Base-by-base conservation (phyloP, 2,329 filamentous ascomycete genomes). In the Remersonia thermophila region DNA sequence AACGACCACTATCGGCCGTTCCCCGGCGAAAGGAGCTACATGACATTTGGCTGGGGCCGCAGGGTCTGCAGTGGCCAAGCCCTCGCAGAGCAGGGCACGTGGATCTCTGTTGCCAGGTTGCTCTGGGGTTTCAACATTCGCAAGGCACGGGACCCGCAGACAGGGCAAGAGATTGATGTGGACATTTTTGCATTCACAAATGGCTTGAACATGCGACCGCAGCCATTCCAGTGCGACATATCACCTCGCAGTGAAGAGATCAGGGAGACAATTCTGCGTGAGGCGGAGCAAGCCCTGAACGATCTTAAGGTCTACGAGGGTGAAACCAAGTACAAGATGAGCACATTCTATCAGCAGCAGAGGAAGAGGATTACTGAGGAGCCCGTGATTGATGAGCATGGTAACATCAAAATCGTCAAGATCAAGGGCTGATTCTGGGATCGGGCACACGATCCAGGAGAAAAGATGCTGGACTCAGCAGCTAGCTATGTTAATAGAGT, bases 41-140 rank as follows among this genome's bases (percentile, higher is more conserved):
- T 71, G 63, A 67, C 67, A 2, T 71, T 73, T 47, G 69, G 69
- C 17, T 73, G 67, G 65, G 71, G 70, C 6, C 59, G 69, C 3
- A 53, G 69, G 5, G 65, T 69, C 3, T 74, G 69, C 49, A 63
- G 61, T 30, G 69, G 70, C 1, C 62, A 71, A 47, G 66, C 61
- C 2, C 55, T 77, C 13, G 72, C 72, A 2, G 72, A 77, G 51
- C 69, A 74, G 47, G 69, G 71, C 5, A 69, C 69, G 0, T 76
- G 69, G 61, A 65, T 77, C 46, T 72, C 66, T 0, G 59, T 77
- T 30, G 67, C 69, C 7, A 56, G 72, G 11, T 47, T 76, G 18
- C 55, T 77, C 6, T 77, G 73, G 69, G 71, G 61, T 0, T 77
- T 75, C 47, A 58, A 61, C 37, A 66, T 75, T 38, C 51, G 57